A percentile compares a stretch with the other conserved stretches of the same genome.
Evolutionary conservation across 495 filamentous ascomycete genomes (phyloP).

Genomic region (Tuber brumale): DNA sequence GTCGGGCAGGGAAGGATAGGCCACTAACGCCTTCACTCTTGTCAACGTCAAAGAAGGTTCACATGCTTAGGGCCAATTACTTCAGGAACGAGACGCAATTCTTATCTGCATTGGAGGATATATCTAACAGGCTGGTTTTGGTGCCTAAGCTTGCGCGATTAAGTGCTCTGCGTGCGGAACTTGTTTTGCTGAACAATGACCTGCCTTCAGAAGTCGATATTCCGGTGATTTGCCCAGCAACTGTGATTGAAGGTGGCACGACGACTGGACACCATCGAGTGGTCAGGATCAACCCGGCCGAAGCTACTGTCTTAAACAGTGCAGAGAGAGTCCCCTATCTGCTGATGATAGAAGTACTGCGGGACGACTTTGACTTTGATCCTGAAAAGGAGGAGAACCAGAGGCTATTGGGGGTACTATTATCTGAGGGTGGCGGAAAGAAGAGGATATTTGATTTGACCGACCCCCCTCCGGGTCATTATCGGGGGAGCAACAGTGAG

Average conservation of each 20-base stretch:
- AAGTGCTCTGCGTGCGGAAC: slow-evolving; percentile 66
- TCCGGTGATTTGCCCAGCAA: slow-evolving; percentile 64
- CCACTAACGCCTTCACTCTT: slow-evolving; percentile 52
- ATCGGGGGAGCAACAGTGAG: slow-evolving; percentile 42
- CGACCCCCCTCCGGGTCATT: slow-evolving; percentile 47
- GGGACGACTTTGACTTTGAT: slow-evolving; percentile 69
- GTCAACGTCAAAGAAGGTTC: slow-evolving; percentile 53
- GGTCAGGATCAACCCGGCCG: slow-evolving; percentile 67
- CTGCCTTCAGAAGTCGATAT: slow-evolving; percentile 71
- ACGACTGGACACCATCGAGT: slow-evolving; percentile 66
- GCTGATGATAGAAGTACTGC: slow-evolving; percentile 67
- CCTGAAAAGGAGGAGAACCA: slow-evolving; percentile 60
- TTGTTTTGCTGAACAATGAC: slow-evolving; percentile 66
- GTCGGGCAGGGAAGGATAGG: slow-evolving; percentile 49
- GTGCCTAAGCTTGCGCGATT: slow-evolving; percentile 68
- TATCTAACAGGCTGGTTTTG: slow-evolving; percentile 65
- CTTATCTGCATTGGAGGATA: slow-evolving; percentile 64
- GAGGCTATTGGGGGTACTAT: slow-evolving; percentile 53
- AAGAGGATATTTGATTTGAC: slow-evolving; percentile 66
- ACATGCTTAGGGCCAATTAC: slow-evolving; percentile 63
- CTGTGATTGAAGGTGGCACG: slow-evolving; percentile 54
- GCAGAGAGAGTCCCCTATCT: slow-evolving; percentile 72
- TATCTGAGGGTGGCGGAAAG: slow-evolving; percentile 55
- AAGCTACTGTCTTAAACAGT: slow-evolving; percentile 71
- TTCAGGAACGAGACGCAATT: slow-evolving; percentile 68